Evolutionary conservation across 2,329 filamentous ascomycete species (phyloP).

Genomic region (Byssoonygena ceratinophila): DNA sequence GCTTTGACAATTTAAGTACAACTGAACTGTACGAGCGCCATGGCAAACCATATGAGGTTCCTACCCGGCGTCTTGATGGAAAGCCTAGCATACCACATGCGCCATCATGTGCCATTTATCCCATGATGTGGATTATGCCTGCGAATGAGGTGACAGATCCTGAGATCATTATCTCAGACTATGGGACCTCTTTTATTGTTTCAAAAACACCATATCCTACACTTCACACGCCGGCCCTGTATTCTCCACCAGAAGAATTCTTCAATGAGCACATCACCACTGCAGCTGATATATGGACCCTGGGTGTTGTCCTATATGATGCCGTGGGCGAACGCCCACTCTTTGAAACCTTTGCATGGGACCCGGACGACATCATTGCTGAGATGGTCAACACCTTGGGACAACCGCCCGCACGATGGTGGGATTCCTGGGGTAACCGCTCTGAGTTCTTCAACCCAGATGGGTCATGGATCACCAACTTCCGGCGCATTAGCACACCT

Average conservation of each 20-base stretch:
- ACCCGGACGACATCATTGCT: slow-evolving; percentile 18
- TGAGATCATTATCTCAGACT: slow-evolving; percentile 21
- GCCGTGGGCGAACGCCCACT: slow-evolving; percentile 19
- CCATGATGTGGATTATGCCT: slow-evolving; percentile 19
- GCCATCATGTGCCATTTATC: slow-evolving; percentile 17
- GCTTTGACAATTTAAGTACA: slow-evolving; percentile 17
- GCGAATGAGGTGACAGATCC: slow-evolving; percentile 18
- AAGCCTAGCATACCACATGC: slow-evolving; percentile 18
- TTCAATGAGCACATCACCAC: slow-evolving; percentile 17
- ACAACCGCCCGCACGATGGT: slow-evolving; percentile 17
- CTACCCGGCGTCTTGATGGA: slow-evolving; percentile 18
- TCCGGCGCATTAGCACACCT: slow-evolving; percentile 17
- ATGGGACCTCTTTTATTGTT: slow-evolving; percentile 20
- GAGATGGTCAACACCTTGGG: slow-evolving; percentile 21
- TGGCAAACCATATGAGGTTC: slow-evolving; percentile 18
- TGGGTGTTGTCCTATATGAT: slow-evolving; percentile 19
- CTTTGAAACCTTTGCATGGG: slow-evolving; percentile 20
- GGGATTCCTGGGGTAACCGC: slow-evolving; percentile 17
- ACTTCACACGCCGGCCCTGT: slow-evolving; percentile 19
- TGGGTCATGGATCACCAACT: slow-evolving; percentile 18
- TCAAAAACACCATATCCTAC: slow-evolving; percentile 17
- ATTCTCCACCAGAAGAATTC: slow-evolving; percentile 18
- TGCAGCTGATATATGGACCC: slow-evolving; percentile 20
- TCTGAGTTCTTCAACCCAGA: slow-evolving; percentile 19
- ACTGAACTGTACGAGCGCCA: slow-evolving; percentile 18